Percentiles rank a stretch among this genome's conserved stretches.
Conservation (phyloP, 306 rosid genomes). For the Vigna radiata region DNA sequence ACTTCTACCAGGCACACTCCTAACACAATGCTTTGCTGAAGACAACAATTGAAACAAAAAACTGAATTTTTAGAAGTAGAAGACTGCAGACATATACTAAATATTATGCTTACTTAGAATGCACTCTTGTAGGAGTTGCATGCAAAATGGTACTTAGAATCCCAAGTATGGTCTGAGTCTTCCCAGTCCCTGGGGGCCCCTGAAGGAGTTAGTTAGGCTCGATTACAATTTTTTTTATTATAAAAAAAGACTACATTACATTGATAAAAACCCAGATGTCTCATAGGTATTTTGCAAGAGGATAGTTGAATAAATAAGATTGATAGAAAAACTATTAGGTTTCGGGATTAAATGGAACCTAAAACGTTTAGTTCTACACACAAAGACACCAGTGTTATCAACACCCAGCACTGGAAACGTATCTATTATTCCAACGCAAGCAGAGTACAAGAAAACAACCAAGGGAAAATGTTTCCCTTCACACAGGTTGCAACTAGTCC, state of each 20-base stretch:
- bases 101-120: constrained; percentile 64
- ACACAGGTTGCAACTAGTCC: too few relatives aligned
- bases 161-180: constrained; percentile 95
- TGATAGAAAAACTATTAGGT: too few relatives aligned
- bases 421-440: too few relatives aligned
- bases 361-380: too few relatives aligned
- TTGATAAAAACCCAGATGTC: constrained; percentile 32
- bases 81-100: neutral
- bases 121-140: constrained; percentile 87
- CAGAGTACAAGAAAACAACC: too few relatives aligned
- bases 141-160: constrained; percentile 93
- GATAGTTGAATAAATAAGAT: neutral
- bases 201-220: constrained; percentile 57
- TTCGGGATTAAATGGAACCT: too few relatives aligned
- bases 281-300: constrained; percentile 27
- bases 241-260: constrained; percentile 5
- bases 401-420: too few relatives aligned
- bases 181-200: constrained; percentile 99
- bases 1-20: constrained; percentile 35
- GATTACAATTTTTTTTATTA: neutral
- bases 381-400: too few relatives aligned
- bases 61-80: constrained; percentile 19
- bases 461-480: too few relatives aligned
- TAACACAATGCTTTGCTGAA: constrained; percentile 21
- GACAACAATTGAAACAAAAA: constrained; percentile 30